Evolutionary conservation across 1,284 basidiomycete species (phyloP), one percentile per base, ranked within the genome.

Genomic region (Melampsora americana): DNA sequence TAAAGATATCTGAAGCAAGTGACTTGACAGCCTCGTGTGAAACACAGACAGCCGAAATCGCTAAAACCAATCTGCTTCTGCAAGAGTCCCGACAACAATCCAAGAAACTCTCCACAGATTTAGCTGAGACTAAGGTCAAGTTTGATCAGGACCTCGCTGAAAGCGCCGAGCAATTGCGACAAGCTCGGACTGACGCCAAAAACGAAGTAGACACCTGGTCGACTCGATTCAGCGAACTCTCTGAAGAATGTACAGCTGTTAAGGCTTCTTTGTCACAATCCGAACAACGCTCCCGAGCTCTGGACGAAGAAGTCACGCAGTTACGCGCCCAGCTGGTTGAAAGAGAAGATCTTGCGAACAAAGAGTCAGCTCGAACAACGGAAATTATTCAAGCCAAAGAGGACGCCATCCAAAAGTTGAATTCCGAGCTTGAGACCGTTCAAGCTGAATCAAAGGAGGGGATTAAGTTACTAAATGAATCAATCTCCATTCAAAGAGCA

Each of bases 21-120:
- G 35, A 60, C n/a, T 66, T 75, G 42, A 20, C 56, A 12, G 32
- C 53, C 60, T 67, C 72, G 42, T 32, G 44, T 65, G 39, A 68
- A 39, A 30, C 66, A 1, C 32, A 60, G 39, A 64, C 23, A 39
- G 59, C 26, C 60, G 48, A 65, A 39, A 42, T 44, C 20, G 28
- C 39, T 16, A 65, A 75, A n/a, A 11, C 59, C 7, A 56, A 67
- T 30, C 16, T 16, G 12, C 56, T 75, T 28, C 59, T 67, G 20
- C 23, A 42, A 50, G 35, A 75, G 7, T 60, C 65, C 14, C 60
- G 61, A 60, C 46, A 32, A n/a, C 23, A 59, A 59, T 59, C 56
- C 28, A 59, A 12, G 20, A 23, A 59, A 28, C 16, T 59, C 6
- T 59, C 56, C 28, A 16, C 56, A 12, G 56, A 59, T 9, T 30